These are phyloP conservation scores for Dendrobium officinale DNA, from an alignment of 106 monocot genomes.

Conservation along the genomic window DNA sequence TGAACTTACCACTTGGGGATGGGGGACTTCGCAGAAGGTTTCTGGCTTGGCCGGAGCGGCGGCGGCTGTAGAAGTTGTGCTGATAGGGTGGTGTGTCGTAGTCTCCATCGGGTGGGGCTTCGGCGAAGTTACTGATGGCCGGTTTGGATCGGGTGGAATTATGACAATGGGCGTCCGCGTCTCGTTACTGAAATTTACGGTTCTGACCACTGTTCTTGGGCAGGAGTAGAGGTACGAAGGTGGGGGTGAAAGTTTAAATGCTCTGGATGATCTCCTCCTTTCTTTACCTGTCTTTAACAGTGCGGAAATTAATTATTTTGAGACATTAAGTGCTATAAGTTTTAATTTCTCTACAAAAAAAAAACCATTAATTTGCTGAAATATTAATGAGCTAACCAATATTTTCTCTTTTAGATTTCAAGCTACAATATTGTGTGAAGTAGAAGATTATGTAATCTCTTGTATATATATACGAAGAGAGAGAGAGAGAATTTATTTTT, in stretches of 20 bases:
- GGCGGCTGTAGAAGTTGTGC: background rate
- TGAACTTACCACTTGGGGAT: background rate
- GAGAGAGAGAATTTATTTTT: too few relatives aligned
- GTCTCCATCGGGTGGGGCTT: background rate
- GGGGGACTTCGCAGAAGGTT: background rate
- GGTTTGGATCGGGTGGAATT: conserved; percentile 13
- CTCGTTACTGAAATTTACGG: conserved; percentile 40
- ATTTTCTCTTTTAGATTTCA: too few relatives aligned
- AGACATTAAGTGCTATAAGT: background rate
- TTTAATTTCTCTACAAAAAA: background rate
- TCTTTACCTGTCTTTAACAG: background rate
- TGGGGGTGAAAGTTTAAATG: conserved; percentile 16
- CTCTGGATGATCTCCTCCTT: background rate
- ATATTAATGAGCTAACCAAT: too few relatives aligned
- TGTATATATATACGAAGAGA: too few relatives aligned
- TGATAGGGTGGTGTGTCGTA: background rate
- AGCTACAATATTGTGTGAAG: too few relatives aligned
- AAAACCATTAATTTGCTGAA: background rate
- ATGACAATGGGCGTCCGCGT: conserved; percentile 22
- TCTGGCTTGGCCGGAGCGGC: conserved; percentile 2
- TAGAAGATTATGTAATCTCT: too few relatives aligned
- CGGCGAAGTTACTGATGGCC: background rate
- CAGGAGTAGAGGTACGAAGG: conserved; percentile 4
- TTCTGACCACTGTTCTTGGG: conserved; percentile 20
- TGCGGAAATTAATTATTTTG: background rate